Evolutionary conservation across 2,329 filamentous ascomycete species (phyloP).

Genomic region (Penicillium olsonii): DNA sequence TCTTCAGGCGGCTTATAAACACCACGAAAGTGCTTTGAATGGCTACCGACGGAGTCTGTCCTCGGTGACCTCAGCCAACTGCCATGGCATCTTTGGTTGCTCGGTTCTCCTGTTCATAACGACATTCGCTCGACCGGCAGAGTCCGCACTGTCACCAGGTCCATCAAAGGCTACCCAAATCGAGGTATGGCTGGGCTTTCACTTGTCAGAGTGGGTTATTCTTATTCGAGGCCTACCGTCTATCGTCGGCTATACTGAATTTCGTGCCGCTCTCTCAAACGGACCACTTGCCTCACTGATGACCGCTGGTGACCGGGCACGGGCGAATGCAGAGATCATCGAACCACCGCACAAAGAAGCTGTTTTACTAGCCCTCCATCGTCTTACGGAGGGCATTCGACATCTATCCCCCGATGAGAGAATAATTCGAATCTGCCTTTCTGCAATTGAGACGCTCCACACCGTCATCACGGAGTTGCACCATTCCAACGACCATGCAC

Average conservation of each 20-base stretch:
- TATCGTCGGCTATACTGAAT: neutral
- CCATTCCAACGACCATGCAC: neutral
- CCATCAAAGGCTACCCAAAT: neutral
- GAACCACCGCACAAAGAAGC: neutral
- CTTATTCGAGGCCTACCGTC: neutral
- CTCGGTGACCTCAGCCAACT: neutral
- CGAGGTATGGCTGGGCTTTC: neutral
- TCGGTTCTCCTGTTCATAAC: neutral
- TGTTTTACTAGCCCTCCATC: neutral
- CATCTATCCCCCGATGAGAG: neutral
- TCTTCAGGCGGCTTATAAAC: neutral
- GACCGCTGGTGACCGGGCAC: neutral
- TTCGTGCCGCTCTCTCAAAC: neutral
- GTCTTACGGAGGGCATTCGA: neutral
- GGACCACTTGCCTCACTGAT: neutral
- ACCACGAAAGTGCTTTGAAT: slow-evolving; percentile 1
- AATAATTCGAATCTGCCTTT: neutral
- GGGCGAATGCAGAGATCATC: neutral
- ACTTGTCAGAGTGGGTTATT: slow-evolving; percentile 1
- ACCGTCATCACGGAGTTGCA: neutral
- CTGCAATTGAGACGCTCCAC: neutral
- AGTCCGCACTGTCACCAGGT: neutral
- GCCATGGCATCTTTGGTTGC: neutral
- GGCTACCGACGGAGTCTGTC: neutral
- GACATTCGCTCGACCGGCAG: neutral